Evolutionary conservation across 768 basidiomycete species (phyloP).

Genomic region (Termitomyces sp.): DNA sequence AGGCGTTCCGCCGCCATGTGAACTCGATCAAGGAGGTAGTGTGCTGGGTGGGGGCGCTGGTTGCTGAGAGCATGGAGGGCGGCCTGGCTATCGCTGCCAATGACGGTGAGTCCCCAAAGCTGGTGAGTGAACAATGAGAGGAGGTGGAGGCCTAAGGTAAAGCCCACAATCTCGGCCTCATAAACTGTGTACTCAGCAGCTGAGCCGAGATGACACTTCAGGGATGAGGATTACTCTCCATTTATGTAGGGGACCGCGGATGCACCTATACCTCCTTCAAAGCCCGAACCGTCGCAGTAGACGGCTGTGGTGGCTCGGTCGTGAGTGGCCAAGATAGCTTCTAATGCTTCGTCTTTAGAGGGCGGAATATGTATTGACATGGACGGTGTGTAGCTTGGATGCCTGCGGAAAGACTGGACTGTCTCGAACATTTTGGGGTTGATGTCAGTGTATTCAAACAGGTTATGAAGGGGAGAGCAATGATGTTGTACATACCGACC

Average conservation of each 20-base stretch:
- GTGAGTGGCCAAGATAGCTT: too few relatives aligned
- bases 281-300: slow-evolving; percentile 5
- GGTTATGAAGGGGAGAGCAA: not conserved
- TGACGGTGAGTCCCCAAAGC: not conserved
- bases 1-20: slow-evolving; percentile 1
- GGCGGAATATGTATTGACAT: too few relatives aligned
- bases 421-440: too few relatives aligned
- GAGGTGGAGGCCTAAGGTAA: slow-evolving; percentile 6
- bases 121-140: not conserved
- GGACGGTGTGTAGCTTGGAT: too few relatives aligned
- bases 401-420: too few relatives aligned
- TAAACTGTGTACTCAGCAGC: slow-evolving; percentile 8
- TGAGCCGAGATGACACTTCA: slow-evolving; percentile 2
- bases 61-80: slow-evolving; percentile 5
- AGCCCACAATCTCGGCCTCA: slow-evolving; percentile 8
- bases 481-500: not conserved
- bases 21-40: slow-evolving; percentile 11
- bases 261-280: slow-evolving; percentile 7
- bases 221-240: not conserved
- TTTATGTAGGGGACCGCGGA: slow-evolving; percentile 5
- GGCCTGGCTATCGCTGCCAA: slow-evolving; percentile 11
- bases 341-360: too few relatives aligned
- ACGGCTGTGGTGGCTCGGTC: not conserved
- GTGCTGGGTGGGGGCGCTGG: slow-evolving; percentile 7
- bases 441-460: not conserved